Conservation (phyloP, 208 protist species). For the Naegleria lovaniensis region DNA sequence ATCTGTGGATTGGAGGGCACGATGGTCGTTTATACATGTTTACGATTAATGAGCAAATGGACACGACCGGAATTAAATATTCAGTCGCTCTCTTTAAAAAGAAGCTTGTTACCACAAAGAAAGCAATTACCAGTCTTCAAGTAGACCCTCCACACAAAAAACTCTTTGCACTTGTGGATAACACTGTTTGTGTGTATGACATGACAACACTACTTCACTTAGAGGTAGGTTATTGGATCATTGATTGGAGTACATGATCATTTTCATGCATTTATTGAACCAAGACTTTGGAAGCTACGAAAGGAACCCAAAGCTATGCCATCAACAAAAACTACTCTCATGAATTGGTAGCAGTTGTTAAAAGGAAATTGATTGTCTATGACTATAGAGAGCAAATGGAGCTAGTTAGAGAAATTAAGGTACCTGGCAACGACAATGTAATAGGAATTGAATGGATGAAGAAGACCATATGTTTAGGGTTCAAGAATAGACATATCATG, state of each 20-base stretch:
- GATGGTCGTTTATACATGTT: conserved; percentile 4
- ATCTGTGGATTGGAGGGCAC: background rate
- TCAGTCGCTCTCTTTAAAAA: background rate
- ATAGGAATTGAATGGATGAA: conserved; percentile 8
- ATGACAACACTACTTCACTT: background rate
- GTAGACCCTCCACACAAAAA: conserved; percentile 9
- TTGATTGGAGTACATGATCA: too few relatives aligned
- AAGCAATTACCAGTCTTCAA: background rate
- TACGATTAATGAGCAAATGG: background rate
- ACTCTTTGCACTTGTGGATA: background rate
- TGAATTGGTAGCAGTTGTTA: background rate
- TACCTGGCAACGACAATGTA: background rate
- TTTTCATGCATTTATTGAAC: background rate
- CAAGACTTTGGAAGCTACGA: background rate
- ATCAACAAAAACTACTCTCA: conserved; percentile 21
- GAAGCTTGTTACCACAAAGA: background rate
- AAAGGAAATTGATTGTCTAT: background rate
- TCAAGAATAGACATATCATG: background rate
- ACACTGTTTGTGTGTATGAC: background rate
- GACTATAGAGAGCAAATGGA: conserved; percentile 4
- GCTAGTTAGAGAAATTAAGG: background rate
- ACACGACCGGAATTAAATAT: background rate
- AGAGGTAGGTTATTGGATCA: background rate
- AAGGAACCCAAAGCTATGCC: background rate
- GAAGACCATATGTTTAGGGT: conserved; percentile 8